phyloP scores from a whole-genome alignment of 306 rosid genomes.

The Citrullus amarus region DNA sequence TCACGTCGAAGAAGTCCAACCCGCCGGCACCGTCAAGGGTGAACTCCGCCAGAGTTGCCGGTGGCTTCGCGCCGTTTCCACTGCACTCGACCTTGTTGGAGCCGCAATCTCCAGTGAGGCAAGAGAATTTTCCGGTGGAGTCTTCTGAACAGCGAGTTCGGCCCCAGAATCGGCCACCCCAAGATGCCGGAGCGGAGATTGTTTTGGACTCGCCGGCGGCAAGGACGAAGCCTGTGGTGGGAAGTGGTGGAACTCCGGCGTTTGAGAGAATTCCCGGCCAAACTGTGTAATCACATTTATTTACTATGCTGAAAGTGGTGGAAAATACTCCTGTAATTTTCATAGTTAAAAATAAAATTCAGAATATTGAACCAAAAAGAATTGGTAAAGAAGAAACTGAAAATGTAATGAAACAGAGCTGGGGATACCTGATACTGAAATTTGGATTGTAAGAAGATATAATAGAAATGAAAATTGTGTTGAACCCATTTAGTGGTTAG shows the following conservation, averaged over 20 bases:
- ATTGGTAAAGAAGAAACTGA: neutral
- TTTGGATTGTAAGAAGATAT: neutral
- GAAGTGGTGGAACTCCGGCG: constrained; percentile 55
- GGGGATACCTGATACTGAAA: neutral
- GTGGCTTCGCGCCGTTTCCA: constrained; percentile 30
- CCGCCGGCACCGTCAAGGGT: constrained; percentile 39
- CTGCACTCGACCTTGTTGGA: constrained; percentile 35
- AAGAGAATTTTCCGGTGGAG: constrained; percentile 44
- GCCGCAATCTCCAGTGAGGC: constrained; percentile 57
- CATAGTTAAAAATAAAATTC: neutral
- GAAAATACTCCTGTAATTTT: constrained; percentile 35
- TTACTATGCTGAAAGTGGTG: constrained; percentile 53
- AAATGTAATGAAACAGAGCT: neutral
- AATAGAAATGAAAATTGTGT: neutral
- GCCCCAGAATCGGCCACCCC: constrained; percentile 97
- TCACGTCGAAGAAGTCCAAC: constrained; percentile 54
- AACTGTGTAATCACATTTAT: constrained; percentile 71
- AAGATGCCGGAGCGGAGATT: constrained; percentile 40
- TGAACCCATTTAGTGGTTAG: neutral
- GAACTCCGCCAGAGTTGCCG: constrained; percentile 63
- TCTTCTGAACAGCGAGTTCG: constrained; percentile 52
- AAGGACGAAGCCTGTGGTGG: constrained; percentile 63
- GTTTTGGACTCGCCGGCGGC: constrained; percentile 43
- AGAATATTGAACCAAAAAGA: neutral
- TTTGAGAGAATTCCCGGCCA: constrained; percentile 89